Base-by-base conservation (phyloP, 2,329 filamentous ascomycete species). In the Colletotrichum sp. region DNA sequence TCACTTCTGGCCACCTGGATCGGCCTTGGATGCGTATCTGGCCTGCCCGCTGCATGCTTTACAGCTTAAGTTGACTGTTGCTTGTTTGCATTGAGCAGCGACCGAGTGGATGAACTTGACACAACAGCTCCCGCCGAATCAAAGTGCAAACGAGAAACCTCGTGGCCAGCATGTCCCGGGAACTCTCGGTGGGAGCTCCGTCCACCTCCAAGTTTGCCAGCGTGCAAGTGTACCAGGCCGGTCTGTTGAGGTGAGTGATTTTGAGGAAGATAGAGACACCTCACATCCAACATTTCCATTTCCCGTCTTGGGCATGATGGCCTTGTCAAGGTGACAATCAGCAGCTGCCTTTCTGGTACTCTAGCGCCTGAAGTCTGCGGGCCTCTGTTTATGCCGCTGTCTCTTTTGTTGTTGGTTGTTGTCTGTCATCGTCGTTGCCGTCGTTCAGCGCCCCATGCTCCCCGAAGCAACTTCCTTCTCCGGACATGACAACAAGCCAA, bases 21-120 rank as follows among this genome's bases (percentile, higher is more conserved):
- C 39, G 36, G 49, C n/a, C 63, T 25, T 66, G 61, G 62, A 68
- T 69, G 73, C 72, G 44, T 71, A 36, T 52, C 44, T 44, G 61
- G 69, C 59, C 44, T 59, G 29, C 59, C 19, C 32, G 30, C 59
- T 34, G 7, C 32, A 63, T 63, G 59, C 30, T 63, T 22, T 34
- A 22, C 59, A 63, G 59, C 29, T 63, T 52, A 22, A 52, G 44
- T 22, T 34, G 36, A 62, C 64, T 61, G 29, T 39, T 64, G 65
- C 57, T 65, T 69, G 65, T 66, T 74, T 74, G 74, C 74, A 66
- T 76, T 52, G 44, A 69, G 65, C 70, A 59, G 61, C 19, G 25
- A 69, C 22, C 61, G 71, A 65, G 74, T 74, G 70, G 74, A 76
- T 65, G 74, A 76, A 76, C 74, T 74, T 76, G 74, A 76, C 74